Conservation (phyloP, 306 rosid species). For the Pyrus bretschneideri region DNA sequence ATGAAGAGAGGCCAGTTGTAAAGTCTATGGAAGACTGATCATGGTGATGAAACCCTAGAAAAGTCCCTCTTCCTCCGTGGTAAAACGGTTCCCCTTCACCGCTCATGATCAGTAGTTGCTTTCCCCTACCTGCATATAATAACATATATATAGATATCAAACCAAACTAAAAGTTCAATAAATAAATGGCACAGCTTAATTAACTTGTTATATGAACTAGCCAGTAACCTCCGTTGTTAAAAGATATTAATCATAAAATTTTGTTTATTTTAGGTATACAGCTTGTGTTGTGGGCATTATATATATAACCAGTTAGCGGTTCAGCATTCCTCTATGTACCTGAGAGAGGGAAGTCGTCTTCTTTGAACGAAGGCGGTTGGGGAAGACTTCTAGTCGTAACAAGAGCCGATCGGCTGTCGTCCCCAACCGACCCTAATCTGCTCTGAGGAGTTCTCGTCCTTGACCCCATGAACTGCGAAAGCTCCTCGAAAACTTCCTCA, state of each 20-base stretch:
- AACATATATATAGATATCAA: neutral
- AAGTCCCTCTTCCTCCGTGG: slow-evolving; percentile 41
- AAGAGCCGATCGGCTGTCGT: slow-evolving; percentile 24
- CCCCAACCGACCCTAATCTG: slow-evolving; percentile 35
- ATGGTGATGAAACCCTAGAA: slow-evolving; percentile 39
- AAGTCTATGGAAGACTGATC: slow-evolving; percentile 29
- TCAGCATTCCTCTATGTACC: slow-evolving; percentile 23
- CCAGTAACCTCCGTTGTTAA: neutral
- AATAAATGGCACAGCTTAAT: neutral
- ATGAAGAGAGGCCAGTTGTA: slow-evolving; percentile 28
- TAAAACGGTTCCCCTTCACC: slow-evolving; percentile 43
- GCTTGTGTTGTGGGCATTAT: neutral
- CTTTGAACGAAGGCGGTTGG: slow-evolving; percentile 54
- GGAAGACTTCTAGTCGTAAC: slow-evolving; percentile 34
- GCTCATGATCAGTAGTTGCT: slow-evolving; percentile 38
- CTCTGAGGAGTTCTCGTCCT: slow-evolving; percentile 61
- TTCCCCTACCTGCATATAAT: slow-evolving; percentile 43
- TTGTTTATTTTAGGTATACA: neutral
- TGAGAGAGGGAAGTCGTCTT: slow-evolving; percentile 51
- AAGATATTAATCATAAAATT: neutral
- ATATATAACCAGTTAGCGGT: neutral
- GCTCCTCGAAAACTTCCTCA: slow-evolving; percentile 93
- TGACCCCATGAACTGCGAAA: slow-evolving; percentile 82
- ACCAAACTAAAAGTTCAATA: neutral
- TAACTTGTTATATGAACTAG: neutral